Evolutionary conservation across 352 stramenopile genomes (phyloP).

Genomic region (Globisporangium acanthophoron): DNA sequence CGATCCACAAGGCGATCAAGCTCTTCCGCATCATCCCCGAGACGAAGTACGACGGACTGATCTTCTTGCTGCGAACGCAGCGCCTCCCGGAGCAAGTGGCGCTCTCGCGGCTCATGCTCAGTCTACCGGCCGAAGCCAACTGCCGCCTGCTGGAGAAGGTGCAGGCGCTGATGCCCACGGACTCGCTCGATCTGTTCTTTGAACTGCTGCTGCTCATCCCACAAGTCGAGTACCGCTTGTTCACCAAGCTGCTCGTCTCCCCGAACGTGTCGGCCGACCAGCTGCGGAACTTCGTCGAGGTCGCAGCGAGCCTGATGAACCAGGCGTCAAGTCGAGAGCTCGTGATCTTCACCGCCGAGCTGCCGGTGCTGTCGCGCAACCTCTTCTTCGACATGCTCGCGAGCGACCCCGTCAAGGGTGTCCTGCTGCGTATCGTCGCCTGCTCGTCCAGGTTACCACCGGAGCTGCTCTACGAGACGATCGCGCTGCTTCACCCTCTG

Average conservation of each 20-base stretch:
- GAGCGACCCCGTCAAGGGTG: constrained; percentile 37
- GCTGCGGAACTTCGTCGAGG: constrained; percentile 35
- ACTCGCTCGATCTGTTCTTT: constrained; percentile 59
- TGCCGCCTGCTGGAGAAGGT: constrained; percentile 43
- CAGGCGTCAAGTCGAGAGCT: constrained; percentile 61
- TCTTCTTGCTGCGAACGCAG: constrained; percentile 53
- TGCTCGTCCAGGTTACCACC: constrained; percentile 33
- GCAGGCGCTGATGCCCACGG: constrained; percentile 18
- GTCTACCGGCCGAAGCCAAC: constrained; percentile 38
- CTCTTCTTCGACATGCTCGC: constrained; percentile 49
- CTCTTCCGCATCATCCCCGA: constrained; percentile 35
- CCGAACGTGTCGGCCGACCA: constrained; percentile 33
- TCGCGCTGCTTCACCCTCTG: constrained; percentile 41
- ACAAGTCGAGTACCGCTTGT: constrained; percentile 50
- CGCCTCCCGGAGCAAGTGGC: constrained; percentile 47
- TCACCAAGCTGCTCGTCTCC: constrained; percentile 49
- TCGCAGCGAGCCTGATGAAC: constrained; percentile 65
- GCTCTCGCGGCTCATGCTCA: constrained; percentile 57
- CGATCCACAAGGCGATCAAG: constrained; percentile 42
- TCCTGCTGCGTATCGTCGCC: constrained; percentile 54
- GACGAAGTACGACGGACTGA: constrained; percentile 23
- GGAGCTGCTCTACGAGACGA: constrained; percentile 35
- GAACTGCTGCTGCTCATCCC: constrained; percentile 55
- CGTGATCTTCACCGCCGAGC: constrained; percentile 46
- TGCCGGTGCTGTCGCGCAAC: constrained; percentile 31